Conservation (phyloP, 1,284 basidiomycete genomes). For the Ganoderma resinaceum region DNA sequence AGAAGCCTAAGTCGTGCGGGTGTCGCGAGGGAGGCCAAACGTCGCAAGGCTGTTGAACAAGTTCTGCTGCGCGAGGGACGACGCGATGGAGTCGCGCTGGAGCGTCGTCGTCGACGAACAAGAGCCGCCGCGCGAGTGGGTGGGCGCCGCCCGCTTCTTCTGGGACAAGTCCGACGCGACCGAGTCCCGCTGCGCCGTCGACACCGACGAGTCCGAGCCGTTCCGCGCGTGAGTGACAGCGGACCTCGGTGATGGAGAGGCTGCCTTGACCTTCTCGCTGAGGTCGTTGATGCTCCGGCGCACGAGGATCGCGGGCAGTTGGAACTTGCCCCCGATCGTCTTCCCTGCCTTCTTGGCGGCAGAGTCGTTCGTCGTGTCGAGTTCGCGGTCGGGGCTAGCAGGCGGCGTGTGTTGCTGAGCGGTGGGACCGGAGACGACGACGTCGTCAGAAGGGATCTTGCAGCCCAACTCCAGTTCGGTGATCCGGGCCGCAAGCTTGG, state of each 20-base stretch:
- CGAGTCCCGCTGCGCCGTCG: neutral
- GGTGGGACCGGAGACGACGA: neutral
- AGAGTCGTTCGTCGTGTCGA: neutral
- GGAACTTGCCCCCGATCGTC: neutral
- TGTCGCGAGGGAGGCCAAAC: neutral
- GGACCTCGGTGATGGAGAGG: neutral
- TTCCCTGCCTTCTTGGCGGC: neutral
- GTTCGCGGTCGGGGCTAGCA: neutral
- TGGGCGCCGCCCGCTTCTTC: neutral
- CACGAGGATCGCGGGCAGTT: neutral
- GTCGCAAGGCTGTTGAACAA: neutral
- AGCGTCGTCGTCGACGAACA: neutral
- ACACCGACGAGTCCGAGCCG: neutral
- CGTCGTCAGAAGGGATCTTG: neutral
- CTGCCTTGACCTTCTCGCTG: neutral
- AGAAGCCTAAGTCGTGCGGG: neutral
- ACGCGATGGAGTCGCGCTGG: neutral
- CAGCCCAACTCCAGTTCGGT: neutral
- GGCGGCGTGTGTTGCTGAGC: neutral
- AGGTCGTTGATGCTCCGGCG: neutral
- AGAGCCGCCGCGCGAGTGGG: neutral
- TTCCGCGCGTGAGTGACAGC: neutral
- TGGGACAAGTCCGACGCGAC: neutral
- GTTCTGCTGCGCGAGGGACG: neutral
- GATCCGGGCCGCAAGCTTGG: neutral